Evolutionary conservation across 2,329 filamentous ascomycete species (phyloP).

Genomic region (Monilinia laxa): DNA sequence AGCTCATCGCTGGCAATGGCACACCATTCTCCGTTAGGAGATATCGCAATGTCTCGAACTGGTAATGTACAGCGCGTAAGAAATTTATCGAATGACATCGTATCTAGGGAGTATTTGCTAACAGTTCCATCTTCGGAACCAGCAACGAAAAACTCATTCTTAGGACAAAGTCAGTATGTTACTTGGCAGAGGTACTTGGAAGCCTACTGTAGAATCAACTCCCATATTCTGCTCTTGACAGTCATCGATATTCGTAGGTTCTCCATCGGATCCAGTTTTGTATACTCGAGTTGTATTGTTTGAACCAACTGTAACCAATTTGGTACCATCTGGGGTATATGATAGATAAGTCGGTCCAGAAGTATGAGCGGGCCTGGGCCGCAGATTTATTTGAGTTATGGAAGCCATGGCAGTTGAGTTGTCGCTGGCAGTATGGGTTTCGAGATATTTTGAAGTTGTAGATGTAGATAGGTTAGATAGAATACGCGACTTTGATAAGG

Average conservation of each 20-base stretch:
- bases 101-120: conserved; percentile 81
- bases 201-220: conserved; percentile 64
- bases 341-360: conserved; percentile 82
- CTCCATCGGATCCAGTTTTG: conserved; percentile 85
- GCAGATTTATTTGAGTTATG: conserved; percentile 48
- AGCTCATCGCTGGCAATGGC: conserved; percentile 97
- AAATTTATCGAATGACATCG: conserved; percentile 73
- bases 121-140: conserved; percentile 96
- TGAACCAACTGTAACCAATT: conserved; percentile 85
- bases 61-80: conserved; percentile 82
- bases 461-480: conserved; percentile 17
- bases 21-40: conserved; percentile 79
- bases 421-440: conserved; percentile 23
- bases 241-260: conserved; percentile 89
- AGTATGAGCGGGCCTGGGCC: conserved; percentile 72
- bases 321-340: conserved; percentile 85
- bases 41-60: conserved; percentile 81
- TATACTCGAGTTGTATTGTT: conserved; percentile 95
- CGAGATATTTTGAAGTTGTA: conserved; percentile 22
- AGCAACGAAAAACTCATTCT: conserved; percentile 81
- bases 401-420: conserved; percentile 36
- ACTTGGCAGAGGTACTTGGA: background rate
- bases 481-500: conserved; percentile 28
- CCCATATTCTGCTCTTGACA: conserved; percentile 82
- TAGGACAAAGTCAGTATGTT: conserved; percentile 27